phyloP scores from a whole-genome alignment of 1,284 basidiomycete genomes.

The Rhodotorula sp. region DNA sequence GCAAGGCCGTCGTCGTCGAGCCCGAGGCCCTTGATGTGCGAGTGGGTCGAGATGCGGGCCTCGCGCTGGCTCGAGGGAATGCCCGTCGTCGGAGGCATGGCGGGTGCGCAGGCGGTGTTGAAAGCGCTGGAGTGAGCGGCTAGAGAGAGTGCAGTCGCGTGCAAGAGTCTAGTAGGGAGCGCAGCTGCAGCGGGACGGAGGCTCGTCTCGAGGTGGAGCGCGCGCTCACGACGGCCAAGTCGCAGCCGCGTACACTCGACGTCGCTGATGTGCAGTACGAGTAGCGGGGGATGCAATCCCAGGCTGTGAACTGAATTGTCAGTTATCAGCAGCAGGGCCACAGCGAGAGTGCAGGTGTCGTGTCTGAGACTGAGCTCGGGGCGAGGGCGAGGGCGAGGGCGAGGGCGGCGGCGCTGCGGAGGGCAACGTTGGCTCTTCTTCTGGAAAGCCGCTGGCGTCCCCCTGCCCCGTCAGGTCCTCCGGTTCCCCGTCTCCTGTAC shows the following conservation, averaged over 20 bases:
- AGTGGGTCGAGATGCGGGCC: constrained; percentile 71
- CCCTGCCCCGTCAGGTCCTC: constrained; percentile 1
- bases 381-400: neutral
- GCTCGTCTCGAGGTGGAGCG: too few species aligned
- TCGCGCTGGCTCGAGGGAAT: constrained; percentile 29
- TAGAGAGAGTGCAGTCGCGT: neutral
- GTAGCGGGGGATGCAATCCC: too few species aligned
- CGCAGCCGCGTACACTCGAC: too few species aligned
- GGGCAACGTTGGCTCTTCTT: neutral
- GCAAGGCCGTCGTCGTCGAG: constrained; percentile 83
- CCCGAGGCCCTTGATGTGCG: constrained; percentile 94
- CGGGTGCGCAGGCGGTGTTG: neutral
- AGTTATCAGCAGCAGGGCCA: too few species aligned
- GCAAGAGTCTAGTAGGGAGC: neutral
- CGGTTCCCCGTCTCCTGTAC: neutral
- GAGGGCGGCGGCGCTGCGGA: neutral
- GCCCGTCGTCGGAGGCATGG: constrained; percentile 22
- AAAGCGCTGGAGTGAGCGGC: neutral
- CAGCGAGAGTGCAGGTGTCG: too few species aligned
- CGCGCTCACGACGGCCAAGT: too few species aligned
- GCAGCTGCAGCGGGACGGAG: too few species aligned
- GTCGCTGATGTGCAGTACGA: too few species aligned
- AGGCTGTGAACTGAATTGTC: too few species aligned
- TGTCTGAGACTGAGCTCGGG: neutral
- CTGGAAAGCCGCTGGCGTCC: constrained; percentile 4